phyloP scores from a whole-genome alignment of 257 asterid genomes.

The Fraxinus excelsior region DNA sequence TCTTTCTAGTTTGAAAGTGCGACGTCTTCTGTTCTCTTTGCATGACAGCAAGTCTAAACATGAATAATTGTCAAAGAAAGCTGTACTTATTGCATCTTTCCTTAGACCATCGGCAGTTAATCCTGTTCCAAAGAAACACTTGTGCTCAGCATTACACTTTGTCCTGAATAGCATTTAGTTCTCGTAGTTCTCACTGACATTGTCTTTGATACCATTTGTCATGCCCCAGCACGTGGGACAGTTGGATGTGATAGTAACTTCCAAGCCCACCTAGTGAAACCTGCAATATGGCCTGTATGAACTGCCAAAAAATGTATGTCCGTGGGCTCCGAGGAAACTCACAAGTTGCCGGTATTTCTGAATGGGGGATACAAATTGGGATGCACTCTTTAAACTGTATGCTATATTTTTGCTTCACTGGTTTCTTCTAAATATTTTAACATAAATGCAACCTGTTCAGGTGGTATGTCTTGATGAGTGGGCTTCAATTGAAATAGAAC shows the following conservation, averaged over 20 bases:
- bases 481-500: conserved; percentile 69
- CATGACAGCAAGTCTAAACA: no score
- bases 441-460: conserved; percentile 39
- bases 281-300: not conserved
- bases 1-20: no score
- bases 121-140: not conserved
- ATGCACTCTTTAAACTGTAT: conserved; percentile 5
- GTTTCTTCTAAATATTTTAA: conserved; percentile 6
- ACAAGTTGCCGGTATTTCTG: not conserved
- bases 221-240: no score
- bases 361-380: not conserved
- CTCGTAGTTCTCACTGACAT: not conserved
- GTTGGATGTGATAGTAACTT: no score
- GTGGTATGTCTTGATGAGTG: conserved; percentile 64
- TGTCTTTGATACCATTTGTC: not conserved
- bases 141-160: not conserved
- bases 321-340: conserved; percentile 2
- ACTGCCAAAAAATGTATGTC: not conserved
- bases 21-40: no score
- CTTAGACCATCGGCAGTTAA: no score
- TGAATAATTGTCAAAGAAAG: no score
- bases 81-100: not conserved
- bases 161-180: not conserved
- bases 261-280: not conserved
- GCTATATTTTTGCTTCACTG: conserved; percentile 10